Percentiles rank a stretch among this genome's conserved stretches.
phyloP scores from a whole-genome alignment of 2,329 filamentous ascomycete species.

The Fusarium tupiense region DNA sequence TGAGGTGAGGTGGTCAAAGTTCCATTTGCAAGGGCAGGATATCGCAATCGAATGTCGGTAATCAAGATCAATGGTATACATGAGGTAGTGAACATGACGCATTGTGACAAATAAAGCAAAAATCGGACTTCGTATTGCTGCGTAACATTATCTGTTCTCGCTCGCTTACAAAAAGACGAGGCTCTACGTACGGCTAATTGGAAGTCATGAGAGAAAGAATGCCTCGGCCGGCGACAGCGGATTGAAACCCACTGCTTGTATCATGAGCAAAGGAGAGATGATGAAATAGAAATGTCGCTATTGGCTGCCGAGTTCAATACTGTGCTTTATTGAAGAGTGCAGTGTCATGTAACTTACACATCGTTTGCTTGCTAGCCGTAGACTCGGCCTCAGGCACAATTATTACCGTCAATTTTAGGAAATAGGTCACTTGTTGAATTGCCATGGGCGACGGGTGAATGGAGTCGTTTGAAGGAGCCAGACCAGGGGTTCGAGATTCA shows the following conservation, averaged over 20 bases:
- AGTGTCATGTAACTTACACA: constrained; percentile 28
- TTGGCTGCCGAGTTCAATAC: constrained; percentile 19
- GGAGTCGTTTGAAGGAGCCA: constrained; percentile 16
- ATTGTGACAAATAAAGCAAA: not conserved
- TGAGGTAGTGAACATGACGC: not conserved
- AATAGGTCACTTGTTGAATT: constrained; percentile 28
- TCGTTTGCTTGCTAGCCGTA: not conserved
- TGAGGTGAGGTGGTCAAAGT: constrained; percentile 21
- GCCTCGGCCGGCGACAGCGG: constrained; percentile 22
- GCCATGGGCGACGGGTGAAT: constrained; percentile 39
- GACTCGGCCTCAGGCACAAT: constrained; percentile 23
- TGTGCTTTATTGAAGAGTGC: not conserved
- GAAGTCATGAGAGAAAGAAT: constrained; percentile 10
- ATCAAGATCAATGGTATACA: constrained; percentile 14
- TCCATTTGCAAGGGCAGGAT: constrained; percentile 23
- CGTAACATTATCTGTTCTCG: not conserved
- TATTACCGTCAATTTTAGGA: constrained; percentile 1
- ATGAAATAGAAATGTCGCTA: constrained; percentile 14
- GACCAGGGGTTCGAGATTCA: constrained; percentile 1
- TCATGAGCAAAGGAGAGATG: not conserved
- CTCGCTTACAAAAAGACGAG: constrained; percentile 15
- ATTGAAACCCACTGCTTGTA: constrained; percentile 7
- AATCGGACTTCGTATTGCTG: not conserved
- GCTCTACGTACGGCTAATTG: not conserved
- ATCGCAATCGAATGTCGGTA: constrained; percentile 17